phyloP scores from a whole-genome alignment of 306 rosid species.

The Cicer chorassanicum region DNA sequence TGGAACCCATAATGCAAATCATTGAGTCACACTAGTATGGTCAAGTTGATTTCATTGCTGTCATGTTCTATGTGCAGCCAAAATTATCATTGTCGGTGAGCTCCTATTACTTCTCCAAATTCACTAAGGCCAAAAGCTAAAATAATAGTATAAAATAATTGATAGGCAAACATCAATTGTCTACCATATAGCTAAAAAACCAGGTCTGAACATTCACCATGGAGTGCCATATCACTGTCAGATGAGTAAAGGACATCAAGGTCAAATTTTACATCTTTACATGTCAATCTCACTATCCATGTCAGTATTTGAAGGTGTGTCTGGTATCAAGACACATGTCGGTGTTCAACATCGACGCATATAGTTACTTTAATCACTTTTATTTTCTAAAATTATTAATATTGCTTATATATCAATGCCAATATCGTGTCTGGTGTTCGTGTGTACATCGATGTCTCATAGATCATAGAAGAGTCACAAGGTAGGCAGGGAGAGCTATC shows the following conservation, averaged over 20 bases:
- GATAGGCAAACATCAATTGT: conserved; percentile 47
- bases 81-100: conserved; percentile 49
- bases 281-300: background rate
- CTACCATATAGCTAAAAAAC: conserved; percentile 34
- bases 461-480: no score
- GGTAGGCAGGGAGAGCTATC: no score
- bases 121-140: conserved; percentile 34
- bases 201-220: conserved; percentile 50
- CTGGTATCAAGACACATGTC: no score
- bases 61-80: conserved; percentile 45
- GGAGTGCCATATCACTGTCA: conserved; percentile 51
- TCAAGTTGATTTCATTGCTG: conserved; percentile 37
- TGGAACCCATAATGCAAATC: conserved; percentile 45
- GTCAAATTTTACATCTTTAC: conserved; percentile 49
- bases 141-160: conserved; percentile 54
- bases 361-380: background rate
- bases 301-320: no score
- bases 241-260: conserved; percentile 33
- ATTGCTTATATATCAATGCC: no score
- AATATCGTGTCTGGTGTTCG: background rate
- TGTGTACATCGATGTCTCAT: background rate
- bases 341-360: background rate
- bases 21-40: conserved; percentile 47
- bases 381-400: conserved; percentile 22
- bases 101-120: conserved; percentile 40